Percentiles rank a stretch among this genome's conserved stretches.
Conservation (phyloP, 2,329 filamentous ascomycete species). For the Colletotrichum noveboracense region DNA sequence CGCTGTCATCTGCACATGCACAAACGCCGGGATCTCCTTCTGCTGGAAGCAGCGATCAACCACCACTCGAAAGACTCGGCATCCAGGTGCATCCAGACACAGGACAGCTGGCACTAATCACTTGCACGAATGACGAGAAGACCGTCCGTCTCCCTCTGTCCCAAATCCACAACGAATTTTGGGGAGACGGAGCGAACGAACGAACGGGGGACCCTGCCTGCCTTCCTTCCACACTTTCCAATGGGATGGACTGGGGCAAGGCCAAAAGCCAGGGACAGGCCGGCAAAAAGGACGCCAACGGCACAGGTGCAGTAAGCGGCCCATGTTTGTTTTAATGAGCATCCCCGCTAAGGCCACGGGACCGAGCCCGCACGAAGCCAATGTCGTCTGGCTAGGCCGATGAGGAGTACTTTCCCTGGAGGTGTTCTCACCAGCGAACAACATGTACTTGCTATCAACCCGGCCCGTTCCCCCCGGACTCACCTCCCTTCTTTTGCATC, state of each 20-base stretch:
- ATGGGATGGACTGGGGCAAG: background rate
- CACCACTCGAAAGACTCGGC: background rate
- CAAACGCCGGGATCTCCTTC: background rate
- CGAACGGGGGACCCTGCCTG: background rate
- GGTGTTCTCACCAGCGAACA: background rate
- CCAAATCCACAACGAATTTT: background rate
- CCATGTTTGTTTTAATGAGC: slow-evolving; percentile 19
- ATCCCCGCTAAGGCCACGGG: background rate
- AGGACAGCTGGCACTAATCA: slow-evolving; percentile 10
- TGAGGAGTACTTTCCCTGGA: background rate
- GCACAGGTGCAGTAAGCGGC: background rate
- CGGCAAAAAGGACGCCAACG: background rate
- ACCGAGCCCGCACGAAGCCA: slow-evolving; percentile 7
- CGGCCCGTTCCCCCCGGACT: background rate
- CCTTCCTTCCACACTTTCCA: background rate
- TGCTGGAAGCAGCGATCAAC: background rate
- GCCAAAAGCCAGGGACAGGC: slow-evolving; percentile 7
- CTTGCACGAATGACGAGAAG: background rate
- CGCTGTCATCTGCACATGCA: background rate
- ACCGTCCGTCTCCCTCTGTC: background rate
- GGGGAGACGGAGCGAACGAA: background rate
- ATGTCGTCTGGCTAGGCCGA: background rate
- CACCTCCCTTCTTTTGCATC: slow-evolving; percentile 14
- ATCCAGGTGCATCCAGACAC: background rate
- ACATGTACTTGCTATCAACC: background rate